Percentiles rank a stretch among this genome's conserved stretches.
Evolutionary conservation across 2,329 filamentous ascomycete species (phyloP).

Genomic region (Pestalotiopsis sp.): DNA sequence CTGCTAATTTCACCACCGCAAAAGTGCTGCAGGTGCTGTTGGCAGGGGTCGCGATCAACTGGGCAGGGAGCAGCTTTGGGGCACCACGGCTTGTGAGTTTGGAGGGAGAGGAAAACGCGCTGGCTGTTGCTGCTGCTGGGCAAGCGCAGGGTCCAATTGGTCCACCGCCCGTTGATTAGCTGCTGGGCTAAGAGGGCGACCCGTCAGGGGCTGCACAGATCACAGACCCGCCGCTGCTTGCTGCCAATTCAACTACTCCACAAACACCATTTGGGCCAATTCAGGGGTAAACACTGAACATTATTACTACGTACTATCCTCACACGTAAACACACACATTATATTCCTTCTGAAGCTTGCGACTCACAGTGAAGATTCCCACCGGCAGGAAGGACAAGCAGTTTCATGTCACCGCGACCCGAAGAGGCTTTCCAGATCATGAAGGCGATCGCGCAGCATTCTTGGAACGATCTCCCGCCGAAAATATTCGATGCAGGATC

Average conservation of each 20-base stretch:
- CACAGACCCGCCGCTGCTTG: neutral
- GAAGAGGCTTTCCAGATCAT: neutral
- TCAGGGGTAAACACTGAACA: slow-evolving; percentile 2
- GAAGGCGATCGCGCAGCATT: neutral
- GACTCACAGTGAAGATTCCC: neutral
- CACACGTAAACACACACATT: neutral
- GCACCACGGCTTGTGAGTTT: neutral
- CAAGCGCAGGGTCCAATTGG: slow-evolving; percentile 9
- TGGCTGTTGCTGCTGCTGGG: neutral
- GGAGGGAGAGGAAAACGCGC: neutral
- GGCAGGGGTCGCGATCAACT: slow-evolving; percentile 4
- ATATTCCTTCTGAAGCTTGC: neutral
- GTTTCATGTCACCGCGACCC: neutral
- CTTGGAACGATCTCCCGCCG: neutral
- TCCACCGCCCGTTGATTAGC: slow-evolving; percentile 4
- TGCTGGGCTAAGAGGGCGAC: neutral
- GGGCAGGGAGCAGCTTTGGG: slow-evolving; percentile 1
- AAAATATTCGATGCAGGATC: neutral
- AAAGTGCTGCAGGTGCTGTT: slow-evolving; percentile 11
- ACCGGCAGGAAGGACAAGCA: neutral
- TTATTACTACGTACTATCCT: neutral
- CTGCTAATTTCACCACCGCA: slow-evolving; percentile 12
- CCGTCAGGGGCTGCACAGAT: neutral
- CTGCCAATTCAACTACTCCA: slow-evolving; percentile 11
- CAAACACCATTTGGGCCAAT: slow-evolving; percentile 1